Percentiles rank a stretch among this genome's conserved stretches.
Evolutionary conservation across 2,329 filamentous ascomycete genomes (phyloP).

Genomic region (Xylaria multiplex): DNA sequence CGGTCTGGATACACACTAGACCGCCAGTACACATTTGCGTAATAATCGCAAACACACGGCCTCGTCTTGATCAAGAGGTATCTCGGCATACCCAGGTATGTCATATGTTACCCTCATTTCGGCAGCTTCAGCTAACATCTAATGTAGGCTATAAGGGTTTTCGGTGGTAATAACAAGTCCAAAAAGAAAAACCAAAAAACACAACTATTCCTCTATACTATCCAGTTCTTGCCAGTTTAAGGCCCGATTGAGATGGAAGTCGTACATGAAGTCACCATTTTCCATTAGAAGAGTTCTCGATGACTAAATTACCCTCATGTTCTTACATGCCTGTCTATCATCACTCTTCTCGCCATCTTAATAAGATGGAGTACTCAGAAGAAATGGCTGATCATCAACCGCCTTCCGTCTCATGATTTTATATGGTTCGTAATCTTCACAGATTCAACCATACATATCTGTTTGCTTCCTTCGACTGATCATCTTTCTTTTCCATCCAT

Average conservation of each 20-base stretch:
- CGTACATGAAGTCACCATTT: neutral
- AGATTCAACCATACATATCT: neutral
- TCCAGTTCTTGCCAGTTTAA: constrained; percentile 13
- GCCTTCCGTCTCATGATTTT: constrained; percentile 6
- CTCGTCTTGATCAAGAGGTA: neutral
- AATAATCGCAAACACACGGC: too few relatives aligned
- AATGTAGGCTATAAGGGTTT: neutral
- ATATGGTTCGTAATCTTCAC: neutral
- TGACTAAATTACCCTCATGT: neutral
- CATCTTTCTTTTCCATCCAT: neutral
- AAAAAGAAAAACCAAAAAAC: neutral
- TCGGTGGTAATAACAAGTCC: neutral
- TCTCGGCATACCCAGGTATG: neutral
- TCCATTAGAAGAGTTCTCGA: neutral
- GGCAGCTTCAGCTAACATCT: neutral
- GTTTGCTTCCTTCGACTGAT: neutral
- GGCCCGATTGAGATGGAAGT: constrained; percentile 18
- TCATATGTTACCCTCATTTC: too few relatives aligned
- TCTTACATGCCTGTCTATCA: neutral
- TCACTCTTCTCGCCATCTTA: too few relatives aligned
- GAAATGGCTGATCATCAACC: neutral
- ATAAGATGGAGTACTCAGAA: neutral
- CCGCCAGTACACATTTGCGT: neutral
- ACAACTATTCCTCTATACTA: neutral
- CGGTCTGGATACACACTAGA: neutral